Evolutionary conservation across 257 asterid genomes (phyloP).

Genomic region (Nicotiana tabacum): DNA sequence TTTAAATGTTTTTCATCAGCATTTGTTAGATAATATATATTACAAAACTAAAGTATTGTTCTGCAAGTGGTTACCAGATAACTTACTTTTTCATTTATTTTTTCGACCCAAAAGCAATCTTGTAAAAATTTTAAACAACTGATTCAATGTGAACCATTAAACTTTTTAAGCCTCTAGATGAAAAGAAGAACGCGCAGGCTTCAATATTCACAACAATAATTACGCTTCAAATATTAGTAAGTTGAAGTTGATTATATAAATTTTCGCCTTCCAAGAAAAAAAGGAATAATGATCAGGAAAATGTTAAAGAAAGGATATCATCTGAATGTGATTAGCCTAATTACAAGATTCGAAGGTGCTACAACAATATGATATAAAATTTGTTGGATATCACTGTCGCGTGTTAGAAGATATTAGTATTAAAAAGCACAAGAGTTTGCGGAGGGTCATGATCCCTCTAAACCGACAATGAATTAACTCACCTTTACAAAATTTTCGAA

Average conservation of each 20-base stretch:
- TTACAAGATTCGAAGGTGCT: not conserved
- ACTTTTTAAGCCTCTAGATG: not conserved
- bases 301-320: not conserved
- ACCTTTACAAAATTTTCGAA: not conserved
- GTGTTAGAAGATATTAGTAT: not conserved
- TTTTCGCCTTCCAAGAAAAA: too few species aligned
- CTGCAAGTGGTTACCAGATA: conserved; percentile 6
- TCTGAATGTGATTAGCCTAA: not conserved
- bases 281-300: not conserved
- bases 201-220: not conserved
- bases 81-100: not conserved
- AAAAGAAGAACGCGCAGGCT: not conserved
- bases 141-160: not conserved
- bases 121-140: not conserved
- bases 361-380: not conserved
- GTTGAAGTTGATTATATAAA: not conserved
- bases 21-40: conserved; percentile 4
- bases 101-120: not conserved
- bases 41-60: not conserved
- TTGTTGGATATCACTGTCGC: not conserved
- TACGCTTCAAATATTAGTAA: not conserved
- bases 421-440: not conserved
- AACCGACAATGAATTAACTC: not conserved
- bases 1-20: not conserved
- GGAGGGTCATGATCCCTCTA: not conserved